A percentile compares a stretch with the other conserved stretches of the same genome.
These are phyloP conservation scores for Coelastrella sp. DNA, from an alignment of 139 green algal genomes.

Conservation along the genomic window DNA sequence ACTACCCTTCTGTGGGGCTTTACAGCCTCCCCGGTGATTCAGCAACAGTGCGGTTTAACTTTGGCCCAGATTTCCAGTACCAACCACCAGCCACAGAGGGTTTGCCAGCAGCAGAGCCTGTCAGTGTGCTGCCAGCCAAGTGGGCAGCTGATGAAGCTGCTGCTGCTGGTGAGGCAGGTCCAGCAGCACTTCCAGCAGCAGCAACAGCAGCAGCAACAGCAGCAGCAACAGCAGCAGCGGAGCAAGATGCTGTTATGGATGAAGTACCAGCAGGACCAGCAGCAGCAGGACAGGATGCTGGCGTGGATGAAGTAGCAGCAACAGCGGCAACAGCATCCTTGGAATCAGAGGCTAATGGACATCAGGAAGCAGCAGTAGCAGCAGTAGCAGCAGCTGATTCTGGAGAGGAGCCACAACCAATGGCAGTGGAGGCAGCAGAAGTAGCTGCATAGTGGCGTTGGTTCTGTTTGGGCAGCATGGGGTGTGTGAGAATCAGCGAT, in stretches of 20 bases:
- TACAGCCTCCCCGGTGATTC: constrained; percentile 79
- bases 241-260: not conserved
- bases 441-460: not conserved
- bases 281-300: not conserved
- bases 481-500: not conserved
- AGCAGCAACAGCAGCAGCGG: not conserved
- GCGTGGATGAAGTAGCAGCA: not conserved
- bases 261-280: not conserved
- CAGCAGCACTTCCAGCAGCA: not conserved
- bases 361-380: not conserved
- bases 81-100: constrained; percentile 29
- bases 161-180: not conserved
- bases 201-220: not conserved
- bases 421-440: not conserved
- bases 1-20: constrained; percentile 85
- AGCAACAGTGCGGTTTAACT: constrained; percentile 80
- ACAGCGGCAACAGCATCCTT: not conserved
- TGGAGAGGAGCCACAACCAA: not conserved
- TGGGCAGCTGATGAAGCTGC: constrained; percentile 14
- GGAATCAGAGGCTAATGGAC: not conserved
- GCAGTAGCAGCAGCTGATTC: not conserved
- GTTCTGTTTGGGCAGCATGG: not conserved
- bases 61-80: constrained; percentile 72
- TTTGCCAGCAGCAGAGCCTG: constrained; percentile 26
- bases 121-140: constrained; percentile 37